A percentile compares a stretch with the other conserved stretches of the same genome.
phyloP scores from a whole-genome alignment of 495 filamentous ascomycete genomes.

The Penicillium riverlandense region DNA sequence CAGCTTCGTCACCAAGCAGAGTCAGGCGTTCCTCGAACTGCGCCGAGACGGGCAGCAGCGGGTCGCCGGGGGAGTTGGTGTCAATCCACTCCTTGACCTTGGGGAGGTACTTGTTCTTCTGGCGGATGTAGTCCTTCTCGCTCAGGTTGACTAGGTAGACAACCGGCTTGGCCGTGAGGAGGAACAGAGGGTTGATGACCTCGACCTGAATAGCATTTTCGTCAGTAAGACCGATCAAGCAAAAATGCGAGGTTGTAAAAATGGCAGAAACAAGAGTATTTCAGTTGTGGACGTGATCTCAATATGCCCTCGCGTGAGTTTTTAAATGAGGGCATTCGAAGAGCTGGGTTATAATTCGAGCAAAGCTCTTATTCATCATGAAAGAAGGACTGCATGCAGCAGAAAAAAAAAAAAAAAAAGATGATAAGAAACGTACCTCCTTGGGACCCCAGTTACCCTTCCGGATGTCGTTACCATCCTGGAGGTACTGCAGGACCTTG shows the following conservation, averaged over 20 bases:
- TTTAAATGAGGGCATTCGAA: slow-evolving; percentile 71
- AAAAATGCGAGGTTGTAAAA: slow-evolving; percentile 5
- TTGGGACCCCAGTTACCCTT: slow-evolving; percentile 86
- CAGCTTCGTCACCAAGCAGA: slow-evolving; percentile 66
- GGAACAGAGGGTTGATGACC: slow-evolving; percentile 91
- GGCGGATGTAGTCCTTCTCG: slow-evolving; percentile 94
- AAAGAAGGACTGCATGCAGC: slow-evolving; percentile 24
- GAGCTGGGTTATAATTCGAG: slow-evolving; percentile 99
- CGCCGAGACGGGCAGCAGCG: slow-evolving; percentile 88
- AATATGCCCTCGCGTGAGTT: slow-evolving; percentile 67
- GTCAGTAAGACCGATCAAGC: slow-evolving; percentile 24
- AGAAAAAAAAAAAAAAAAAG: slow-evolving; percentile 14
- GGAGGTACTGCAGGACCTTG: slow-evolving; percentile 73
- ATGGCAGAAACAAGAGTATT: slow-evolving; percentile 13
- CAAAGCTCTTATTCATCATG: slow-evolving; percentile 98
- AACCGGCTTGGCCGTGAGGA: slow-evolving; percentile 93
- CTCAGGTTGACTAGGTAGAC: slow-evolving; percentile 96
- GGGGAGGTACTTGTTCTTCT: slow-evolving; percentile 98
- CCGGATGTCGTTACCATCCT: slow-evolving; percentile 85
- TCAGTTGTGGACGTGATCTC: slow-evolving; percentile 70
- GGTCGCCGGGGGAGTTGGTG: slow-evolving; percentile 75
- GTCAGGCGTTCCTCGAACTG: slow-evolving; percentile 89
- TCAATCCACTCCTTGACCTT: slow-evolving; percentile 94
- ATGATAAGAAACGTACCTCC: slow-evolving; percentile 63
- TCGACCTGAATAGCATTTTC: slow-evolving; percentile 61